A percentile compares a stretch with the other conserved stretches of the same genome.
Conservation (phyloP, 768 basidiomycete species). For the Thelephora aurantiotincta region DNA sequence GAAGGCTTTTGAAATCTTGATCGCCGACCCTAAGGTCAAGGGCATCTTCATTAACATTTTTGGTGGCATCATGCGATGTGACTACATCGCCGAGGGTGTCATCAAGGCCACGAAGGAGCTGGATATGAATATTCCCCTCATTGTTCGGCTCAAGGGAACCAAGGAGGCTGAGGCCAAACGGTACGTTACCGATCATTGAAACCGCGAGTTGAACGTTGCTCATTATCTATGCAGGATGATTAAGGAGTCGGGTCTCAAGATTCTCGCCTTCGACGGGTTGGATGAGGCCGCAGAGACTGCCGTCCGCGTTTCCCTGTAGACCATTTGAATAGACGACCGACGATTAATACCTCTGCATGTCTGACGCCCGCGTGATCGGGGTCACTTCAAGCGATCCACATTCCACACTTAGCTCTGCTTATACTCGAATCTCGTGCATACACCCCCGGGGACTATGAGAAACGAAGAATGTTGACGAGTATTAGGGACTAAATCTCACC, state of each 20-base stretch:
- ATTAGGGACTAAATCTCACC: no score
- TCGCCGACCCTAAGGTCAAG: slow-evolving; percentile 85
- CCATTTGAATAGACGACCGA: slow-evolving; percentile 9
- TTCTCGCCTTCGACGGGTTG: slow-evolving; percentile 83
- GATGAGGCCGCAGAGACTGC: slow-evolving; percentile 85
- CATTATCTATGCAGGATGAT: slow-evolving; percentile 56
- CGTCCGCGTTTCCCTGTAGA: slow-evolving; percentile 50
- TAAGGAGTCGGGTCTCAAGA: slow-evolving; percentile 80
- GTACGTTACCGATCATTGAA: slow-evolving; percentile 33
- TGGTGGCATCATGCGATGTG: slow-evolving; percentile 98
- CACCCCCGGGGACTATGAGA: no score
- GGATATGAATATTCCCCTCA: slow-evolving; percentile 66
- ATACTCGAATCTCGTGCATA: no score
- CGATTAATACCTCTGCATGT: neutral
- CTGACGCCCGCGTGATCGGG: neutral
- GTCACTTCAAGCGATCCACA: no score
- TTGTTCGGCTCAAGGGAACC: slow-evolving; percentile 94
- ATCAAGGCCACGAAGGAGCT: slow-evolving; percentile 96
- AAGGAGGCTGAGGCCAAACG: slow-evolving; percentile 92
- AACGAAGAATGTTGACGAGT: no score
- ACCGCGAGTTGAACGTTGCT: slow-evolving; percentile 3
- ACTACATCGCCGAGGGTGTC: slow-evolving; percentile 96
- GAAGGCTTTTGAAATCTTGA: slow-evolving; percentile 95
- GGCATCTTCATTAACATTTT: slow-evolving; percentile 99
- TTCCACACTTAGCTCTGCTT: no score